Percentiles rank a stretch among this genome's conserved stretches.
Evolutionary conservation across 164 flowering plant species (phyloP).

Genomic region (Vitis vinifera): ASM3070453v1 NC_081816.1:3778001-3778500

Average conservation of each 20-base stretch:
- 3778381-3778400: neutral
- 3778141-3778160: too few relatives aligned
- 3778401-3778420: neutral
- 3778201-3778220: too few relatives aligned
- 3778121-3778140: too few relatives aligned
- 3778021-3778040: constrained; percentile 12
- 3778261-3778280: neutral
- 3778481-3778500: too few relatives aligned
- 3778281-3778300: neutral
- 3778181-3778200: too few relatives aligned
- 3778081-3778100: neutral
- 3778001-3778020: constrained; percentile 13
- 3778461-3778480: too few relatives aligned
- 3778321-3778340: neutral
- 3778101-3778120: too few relatives aligned
- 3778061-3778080: neutral
- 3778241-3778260: too few relatives aligned
- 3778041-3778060: constrained; percentile 1
- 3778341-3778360: constrained; percentile 2
- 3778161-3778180: too few relatives aligned
- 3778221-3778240: too few relatives aligned
- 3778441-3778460: too few relatives aligned
- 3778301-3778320: neutral
- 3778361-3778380: constrained; percentile 1
- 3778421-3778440: too few relatives aligned